These are phyloP conservation scores for Malus hybrid DNA, from an alignment of 331 rosid genomes.

Conservation along the genomic window DNA sequence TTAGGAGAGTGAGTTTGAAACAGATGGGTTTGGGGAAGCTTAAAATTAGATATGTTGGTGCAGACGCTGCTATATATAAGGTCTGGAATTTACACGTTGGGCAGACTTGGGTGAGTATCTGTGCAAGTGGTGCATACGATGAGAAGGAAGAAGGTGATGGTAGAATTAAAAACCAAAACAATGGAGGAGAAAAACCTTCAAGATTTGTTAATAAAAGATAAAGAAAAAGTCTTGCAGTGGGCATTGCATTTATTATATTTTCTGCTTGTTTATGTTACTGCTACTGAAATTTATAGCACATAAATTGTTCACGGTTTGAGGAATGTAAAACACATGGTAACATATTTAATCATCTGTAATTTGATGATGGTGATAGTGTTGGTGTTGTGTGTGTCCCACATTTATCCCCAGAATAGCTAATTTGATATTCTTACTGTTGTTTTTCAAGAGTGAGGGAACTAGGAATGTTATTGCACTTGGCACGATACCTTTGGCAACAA, in stretches of 20 bases:
- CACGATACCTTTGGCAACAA: constrained; percentile 78
- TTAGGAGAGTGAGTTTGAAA: not conserved
- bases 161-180: not conserved
- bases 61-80: not conserved
- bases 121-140: not conserved
- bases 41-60: not conserved
- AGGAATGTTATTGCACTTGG: constrained; percentile 73
- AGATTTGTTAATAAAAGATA: not conserved
- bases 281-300: not conserved
- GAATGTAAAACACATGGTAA: not conserved
- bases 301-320: not conserved
- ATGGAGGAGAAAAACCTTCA: not conserved
- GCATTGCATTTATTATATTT: not conserved
- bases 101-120: not conserved
- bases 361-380: not conserved
- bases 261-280: not conserved
- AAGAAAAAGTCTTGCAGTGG: not conserved
- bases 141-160: not conserved
- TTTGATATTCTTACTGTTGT: constrained; percentile 1
- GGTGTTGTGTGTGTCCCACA: not conserved
- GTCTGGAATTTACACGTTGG: not conserved
- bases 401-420: not conserved
- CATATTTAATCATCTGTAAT: not conserved
- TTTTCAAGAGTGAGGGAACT: constrained; percentile 77
- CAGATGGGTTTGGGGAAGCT: not conserved